Evolutionary conservation across 2,329 filamentous ascomycete genomes (phyloP), one percentile per base, ranked within the genome.

Genomic region (Alternaria triticimaculans): DNA sequence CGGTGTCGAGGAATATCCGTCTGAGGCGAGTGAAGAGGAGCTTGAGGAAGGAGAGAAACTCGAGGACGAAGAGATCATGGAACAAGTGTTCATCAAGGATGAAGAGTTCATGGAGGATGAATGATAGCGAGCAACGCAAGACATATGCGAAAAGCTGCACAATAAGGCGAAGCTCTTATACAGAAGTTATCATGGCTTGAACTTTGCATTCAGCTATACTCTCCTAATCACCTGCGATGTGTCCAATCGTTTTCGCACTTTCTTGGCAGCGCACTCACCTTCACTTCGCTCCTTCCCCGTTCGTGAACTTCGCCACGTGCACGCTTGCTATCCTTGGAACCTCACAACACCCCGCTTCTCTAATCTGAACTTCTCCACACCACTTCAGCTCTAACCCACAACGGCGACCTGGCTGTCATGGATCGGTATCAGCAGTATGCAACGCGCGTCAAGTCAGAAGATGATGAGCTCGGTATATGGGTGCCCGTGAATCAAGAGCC

Each of bases 151-250:
- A 0, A 10, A 9, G 15, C 8, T 10, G 15, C 33, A 9, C 33
- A 5, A 8, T 1, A 8, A n/a, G 0, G 4, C 4, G 7, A 4
- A 3, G 7, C 33, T n/a, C 33, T 37, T n/a, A n/a, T n/a, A n/a
- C 15, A n/a, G 15, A n/a, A n/a, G 4, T 9, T n/a, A 37, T 37
- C 4, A n/a, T 37, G 2, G 15, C 33, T n/a, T 37, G 8, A n/a
- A 9, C 5, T 6, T 15, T 3, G 3, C 4, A 23, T 30, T 14
- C 2, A 5, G 2, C 18, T 4, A n/a, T 23, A 2, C 12, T 18
- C n/a, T 21, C 15, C 20, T 8, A 10, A 14, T 7, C 28, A 33
- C 12, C 28, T n/a, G 3, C 11, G 45, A 25, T 18, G 18, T 14
- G 2, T 12, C 20, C 3, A 9, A 37, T 37, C 9, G 4, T 37